A percentile compares a stretch with the other conserved stretches of the same genome.
These are phyloP conservation scores for Cyberlindnera xishuangbannaensis DNA, from an alignment of 805 yeast species.

Conservation along the genomic window DNA sequence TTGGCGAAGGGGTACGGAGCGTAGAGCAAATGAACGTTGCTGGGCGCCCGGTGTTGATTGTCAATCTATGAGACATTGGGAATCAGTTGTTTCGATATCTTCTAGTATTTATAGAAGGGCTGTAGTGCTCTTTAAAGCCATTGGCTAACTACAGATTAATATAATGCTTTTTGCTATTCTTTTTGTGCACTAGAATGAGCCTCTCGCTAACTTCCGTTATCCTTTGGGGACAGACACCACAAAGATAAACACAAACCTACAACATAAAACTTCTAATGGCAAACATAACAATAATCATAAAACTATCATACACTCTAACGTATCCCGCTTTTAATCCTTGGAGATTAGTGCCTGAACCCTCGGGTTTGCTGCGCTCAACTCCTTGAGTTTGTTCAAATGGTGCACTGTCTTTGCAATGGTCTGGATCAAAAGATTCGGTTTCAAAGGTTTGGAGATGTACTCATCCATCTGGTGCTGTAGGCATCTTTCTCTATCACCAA, in stretches of 20 bases:
- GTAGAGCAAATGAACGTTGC: constrained; percentile 21
- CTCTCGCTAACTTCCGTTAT: no score
- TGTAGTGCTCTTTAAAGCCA: no score
- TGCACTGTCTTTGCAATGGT: constrained; percentile 81
- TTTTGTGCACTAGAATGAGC: no score
- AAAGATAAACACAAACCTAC: no score
- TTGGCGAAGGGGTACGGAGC: constrained; percentile 13
- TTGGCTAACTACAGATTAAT: no score
- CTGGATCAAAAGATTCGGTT: constrained; percentile 75
- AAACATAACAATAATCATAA: no score
- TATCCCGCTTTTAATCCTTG: no score
- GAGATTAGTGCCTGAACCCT: constrained; percentile 12
- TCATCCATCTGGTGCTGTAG: constrained; percentile 90
- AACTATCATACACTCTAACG: no score
- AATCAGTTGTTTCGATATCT: constrained; percentile 18
- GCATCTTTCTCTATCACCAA: constrained; percentile 84
- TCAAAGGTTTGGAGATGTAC: constrained; percentile 79
- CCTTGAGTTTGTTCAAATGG: constrained; percentile 56
- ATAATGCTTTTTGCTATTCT: no score
- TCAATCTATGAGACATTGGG: constrained; percentile 16
- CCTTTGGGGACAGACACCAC: no score
- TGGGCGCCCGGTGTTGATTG: constrained; percentile 22
- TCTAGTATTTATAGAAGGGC: neutral
- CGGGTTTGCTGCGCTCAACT: constrained; percentile 23
- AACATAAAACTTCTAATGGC: no score